Percentiles rank a stretch among this genome's conserved stretches.
Evolutionary conservation across 768 basidiomycete genomes (phyloP).

Genomic region (Lentinula lateritia): DNA sequence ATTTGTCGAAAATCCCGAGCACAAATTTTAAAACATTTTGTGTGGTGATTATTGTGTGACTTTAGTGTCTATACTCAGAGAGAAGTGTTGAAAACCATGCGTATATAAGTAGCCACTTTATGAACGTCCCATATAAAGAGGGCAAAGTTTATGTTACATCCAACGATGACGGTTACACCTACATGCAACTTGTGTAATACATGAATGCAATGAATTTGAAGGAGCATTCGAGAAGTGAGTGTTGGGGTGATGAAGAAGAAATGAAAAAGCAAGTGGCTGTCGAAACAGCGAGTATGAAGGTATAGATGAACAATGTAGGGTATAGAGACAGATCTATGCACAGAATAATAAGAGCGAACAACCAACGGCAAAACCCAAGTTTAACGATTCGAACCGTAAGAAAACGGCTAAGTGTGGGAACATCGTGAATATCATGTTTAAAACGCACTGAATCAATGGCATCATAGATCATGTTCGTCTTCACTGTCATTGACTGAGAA

Average conservation of each 20-base stretch:
- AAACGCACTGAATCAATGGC: background rate
- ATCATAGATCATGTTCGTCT: constrained; percentile 1
- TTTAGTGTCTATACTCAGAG: too few relatives aligned
- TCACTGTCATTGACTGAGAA: constrained; percentile 4
- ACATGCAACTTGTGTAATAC: background rate
- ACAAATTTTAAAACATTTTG: too few relatives aligned
- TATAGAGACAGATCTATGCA: background rate
- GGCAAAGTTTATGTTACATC: background rate
- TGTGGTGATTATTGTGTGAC: too few relatives aligned
- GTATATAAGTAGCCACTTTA: too few relatives aligned
- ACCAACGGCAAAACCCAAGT: background rate
- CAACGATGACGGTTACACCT: background rate
- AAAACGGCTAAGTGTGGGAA: background rate
- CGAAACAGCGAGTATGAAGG: background rate
- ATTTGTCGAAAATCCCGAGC: too few relatives aligned
- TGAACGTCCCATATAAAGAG: too few relatives aligned
- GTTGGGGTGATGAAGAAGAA: background rate
- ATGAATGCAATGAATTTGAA: background rate
- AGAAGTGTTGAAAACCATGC: background rate
- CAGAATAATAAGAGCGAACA: background rate
- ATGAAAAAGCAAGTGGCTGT: background rate
- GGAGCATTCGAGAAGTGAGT: background rate
- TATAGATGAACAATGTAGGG: background rate
- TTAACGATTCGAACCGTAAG: background rate
- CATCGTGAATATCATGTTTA: background rate